Evolutionary conservation across 768 basidiomycete species (phyloP).

Genomic region (Xerocomus spinulosus): DNA sequence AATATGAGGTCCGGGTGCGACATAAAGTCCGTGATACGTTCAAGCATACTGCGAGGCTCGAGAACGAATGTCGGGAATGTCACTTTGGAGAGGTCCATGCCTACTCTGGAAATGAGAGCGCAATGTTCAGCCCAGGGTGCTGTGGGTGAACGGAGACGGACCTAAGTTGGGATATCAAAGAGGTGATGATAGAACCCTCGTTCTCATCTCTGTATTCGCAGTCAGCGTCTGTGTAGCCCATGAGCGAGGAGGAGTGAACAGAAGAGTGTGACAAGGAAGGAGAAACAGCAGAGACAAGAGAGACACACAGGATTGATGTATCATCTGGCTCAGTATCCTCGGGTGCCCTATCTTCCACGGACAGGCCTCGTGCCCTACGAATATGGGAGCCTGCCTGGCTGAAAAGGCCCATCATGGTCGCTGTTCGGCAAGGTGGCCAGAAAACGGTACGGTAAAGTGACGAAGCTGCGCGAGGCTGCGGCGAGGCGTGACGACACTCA

Average conservation of each 20-base stretch:
- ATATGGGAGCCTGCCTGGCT: slow-evolving; percentile 62
- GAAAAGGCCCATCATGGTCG: slow-evolving; percentile 75
- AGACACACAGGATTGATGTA: slow-evolving; percentile 79
- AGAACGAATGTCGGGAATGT: slow-evolving; percentile 94
- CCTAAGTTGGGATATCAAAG: slow-evolving; percentile 88
- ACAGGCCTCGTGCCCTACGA: slow-evolving; percentile 62
- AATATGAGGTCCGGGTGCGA: slow-evolving; percentile 97
- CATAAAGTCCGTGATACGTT: slow-evolving; percentile 99
- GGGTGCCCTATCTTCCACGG: slow-evolving; percentile 65
- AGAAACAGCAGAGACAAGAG: slow-evolving; percentile 18
- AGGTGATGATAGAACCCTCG: slow-evolving; percentile 85
- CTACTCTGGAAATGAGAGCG: slow-evolving; percentile 52
- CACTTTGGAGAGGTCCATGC: slow-evolving; percentile 95
- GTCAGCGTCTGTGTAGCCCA: slow-evolving; percentile 34
- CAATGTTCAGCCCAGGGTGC: slow-evolving; percentile 8
- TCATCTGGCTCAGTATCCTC: slow-evolving; percentile 87
- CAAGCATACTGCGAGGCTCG: slow-evolving; percentile 95
- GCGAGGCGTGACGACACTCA: slow-evolving; percentile 17
- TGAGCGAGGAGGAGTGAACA: slow-evolving; percentile 7
- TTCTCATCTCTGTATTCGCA: slow-evolving; percentile 71
- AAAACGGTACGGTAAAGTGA: background rate
- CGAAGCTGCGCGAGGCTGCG: slow-evolving; percentile 20
- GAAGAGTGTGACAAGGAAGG: slow-evolving; percentile 23
- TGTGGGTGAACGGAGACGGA: slow-evolving; percentile 27
- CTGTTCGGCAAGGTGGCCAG: slow-evolving; percentile 5